Evolutionary conservation across 441 rosid species (phyloP).

Genomic region (Eruca vesicaria): DNA sequence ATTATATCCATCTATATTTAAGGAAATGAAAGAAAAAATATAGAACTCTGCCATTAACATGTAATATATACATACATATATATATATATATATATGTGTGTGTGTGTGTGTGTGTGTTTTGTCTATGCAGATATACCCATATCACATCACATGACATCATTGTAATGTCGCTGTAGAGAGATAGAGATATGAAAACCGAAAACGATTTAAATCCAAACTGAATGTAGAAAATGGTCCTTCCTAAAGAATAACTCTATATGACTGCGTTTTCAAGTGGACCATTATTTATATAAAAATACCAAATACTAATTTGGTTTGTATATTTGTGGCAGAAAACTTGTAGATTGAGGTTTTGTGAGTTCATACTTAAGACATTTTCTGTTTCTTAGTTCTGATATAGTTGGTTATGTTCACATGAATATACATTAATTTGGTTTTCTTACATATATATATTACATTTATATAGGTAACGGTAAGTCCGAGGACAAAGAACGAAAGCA

Average conservation of each 20-base stretch:
- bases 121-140: not conserved
- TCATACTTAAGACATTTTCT: not conserved
- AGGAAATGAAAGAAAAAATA: not conserved
- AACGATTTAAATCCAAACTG: slow-evolving; percentile 16
- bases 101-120: not conserved
- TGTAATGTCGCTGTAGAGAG: slow-evolving; percentile 17
- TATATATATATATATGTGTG: no score
- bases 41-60: no score
- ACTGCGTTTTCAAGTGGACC: slow-evolving; percentile 22
- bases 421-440: not conserved
- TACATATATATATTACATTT: no score
- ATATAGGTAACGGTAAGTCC: slow-evolving; percentile 15
- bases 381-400: not conserved
- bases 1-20: not conserved
- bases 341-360: slow-evolving; percentile 2
- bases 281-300: not conserved
- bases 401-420: not conserved
- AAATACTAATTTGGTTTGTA: slow-evolving; percentile 3
- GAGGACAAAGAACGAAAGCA: slow-evolving; percentile 26
- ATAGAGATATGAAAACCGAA: slow-evolving; percentile 18
- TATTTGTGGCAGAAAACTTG: slow-evolving; percentile 12
- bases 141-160: slow-evolving; percentile 26
- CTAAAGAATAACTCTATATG: slow-evolving; percentile 27
- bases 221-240: slow-evolving; percentile 29
- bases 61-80: no score